Conservation (phyloP, 441 rosid genomes). For the Gossypium trilobum region DNA sequence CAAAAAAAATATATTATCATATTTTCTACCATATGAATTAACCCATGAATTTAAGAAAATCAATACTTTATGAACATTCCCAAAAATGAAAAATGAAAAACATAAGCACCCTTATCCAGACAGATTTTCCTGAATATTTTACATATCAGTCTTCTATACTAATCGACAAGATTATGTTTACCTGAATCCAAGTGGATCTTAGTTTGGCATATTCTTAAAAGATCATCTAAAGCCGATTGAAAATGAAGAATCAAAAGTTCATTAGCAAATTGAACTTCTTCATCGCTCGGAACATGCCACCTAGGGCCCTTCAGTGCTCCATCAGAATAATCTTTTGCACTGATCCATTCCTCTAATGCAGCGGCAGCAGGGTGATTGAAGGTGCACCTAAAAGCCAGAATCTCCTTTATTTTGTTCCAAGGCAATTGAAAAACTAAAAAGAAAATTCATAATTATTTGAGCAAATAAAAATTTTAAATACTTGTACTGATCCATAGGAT, state of each 20-base stretch:
- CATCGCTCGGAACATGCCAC: conserved; percentile 87
- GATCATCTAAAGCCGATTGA: conserved; percentile 81
- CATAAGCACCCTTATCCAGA: background rate
- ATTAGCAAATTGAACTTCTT: conserved; percentile 91
- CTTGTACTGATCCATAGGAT: conserved; percentile 91
- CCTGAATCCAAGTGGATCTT: conserved; percentile 84
- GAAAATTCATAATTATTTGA: conserved; percentile 6
- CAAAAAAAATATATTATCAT: background rate
- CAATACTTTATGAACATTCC: conserved; percentile 1
- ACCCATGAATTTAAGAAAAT: background rate
- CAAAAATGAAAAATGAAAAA: conserved; percentile 7
- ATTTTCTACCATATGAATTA: background rate
- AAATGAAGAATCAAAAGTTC: conserved; percentile 89
- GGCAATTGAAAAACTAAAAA: conserved; percentile 10
- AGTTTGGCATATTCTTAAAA: conserved; percentile 67
- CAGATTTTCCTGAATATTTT: conserved; percentile 9
- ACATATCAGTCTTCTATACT: background rate
- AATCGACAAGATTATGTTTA: conserved; percentile 20
- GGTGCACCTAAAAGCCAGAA: conserved; percentile 51
- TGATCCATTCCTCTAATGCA: conserved; percentile 85
- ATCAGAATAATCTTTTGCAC: conserved; percentile 71
- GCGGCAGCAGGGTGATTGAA: conserved; percentile 72
- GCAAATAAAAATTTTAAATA: conserved; percentile 27
- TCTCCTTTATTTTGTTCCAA: conserved; percentile 9
- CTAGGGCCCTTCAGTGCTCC: conserved; percentile 45